Conservation (phyloP, 2,329 filamentous ascomycete species). For the Acarospora socialis region DNA sequence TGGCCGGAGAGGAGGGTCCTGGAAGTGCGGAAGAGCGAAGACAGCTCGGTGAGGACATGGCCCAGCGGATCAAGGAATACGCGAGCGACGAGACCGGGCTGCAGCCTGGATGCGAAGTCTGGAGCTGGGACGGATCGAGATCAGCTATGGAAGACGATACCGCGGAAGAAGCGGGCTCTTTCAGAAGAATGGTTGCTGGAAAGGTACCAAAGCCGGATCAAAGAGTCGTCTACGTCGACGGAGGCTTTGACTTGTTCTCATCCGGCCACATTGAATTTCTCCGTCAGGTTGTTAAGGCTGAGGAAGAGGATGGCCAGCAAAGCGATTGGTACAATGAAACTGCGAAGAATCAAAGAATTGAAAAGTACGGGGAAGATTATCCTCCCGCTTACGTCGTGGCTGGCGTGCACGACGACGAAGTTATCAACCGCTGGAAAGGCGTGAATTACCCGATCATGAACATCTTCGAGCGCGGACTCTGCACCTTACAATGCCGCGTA, state of each 20-base stretch:
- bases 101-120: constrained; percentile 67
- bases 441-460: constrained; percentile 99
- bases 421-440: constrained; percentile 94
- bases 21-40: constrained; percentile 55
- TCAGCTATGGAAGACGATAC: constrained; percentile 23
- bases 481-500: constrained; percentile 87
- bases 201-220: constrained; percentile 62
- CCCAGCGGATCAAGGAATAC: constrained; percentile 66
- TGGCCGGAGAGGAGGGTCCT: constrained; percentile 58
- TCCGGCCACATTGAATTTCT: constrained; percentile 96
- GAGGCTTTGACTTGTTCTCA: constrained; percentile 91
- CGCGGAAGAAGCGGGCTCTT: constrained; percentile 48
- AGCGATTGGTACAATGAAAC: constrained; percentile 63
- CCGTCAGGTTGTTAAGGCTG: constrained; percentile 56
- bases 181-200: constrained; percentile 55
- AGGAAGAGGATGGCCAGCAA: constrained; percentile 52
- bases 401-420: constrained; percentile 84
- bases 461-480: constrained; percentile 88
- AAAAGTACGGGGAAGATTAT: constrained; percentile 56
- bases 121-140: constrained; percentile 52
- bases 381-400: constrained; percentile 76
- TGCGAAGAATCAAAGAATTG: constrained; percentile 46
- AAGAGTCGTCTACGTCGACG: constrained; percentile 84
- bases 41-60: constrained; percentile 52
- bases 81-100: constrained; percentile 74